Evolutionary conservation across 352 stramenopile genomes (phyloP).

Genomic region (Thalassiosira mediterranea): DNA sequence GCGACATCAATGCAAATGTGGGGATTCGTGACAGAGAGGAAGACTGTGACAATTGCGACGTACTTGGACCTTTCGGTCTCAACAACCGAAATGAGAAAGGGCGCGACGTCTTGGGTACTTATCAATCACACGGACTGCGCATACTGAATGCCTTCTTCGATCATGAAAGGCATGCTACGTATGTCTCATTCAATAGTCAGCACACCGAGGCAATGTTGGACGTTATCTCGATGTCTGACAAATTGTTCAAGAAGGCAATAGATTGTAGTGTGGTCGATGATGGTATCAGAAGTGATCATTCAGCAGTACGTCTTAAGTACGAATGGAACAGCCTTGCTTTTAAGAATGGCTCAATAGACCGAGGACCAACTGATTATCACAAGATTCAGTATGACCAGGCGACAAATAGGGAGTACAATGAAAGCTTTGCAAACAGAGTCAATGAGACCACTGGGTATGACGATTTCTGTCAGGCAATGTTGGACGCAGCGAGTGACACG

Average conservation of each 20-base stretch:
- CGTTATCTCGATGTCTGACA: background rate
- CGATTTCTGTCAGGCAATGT: background rate
- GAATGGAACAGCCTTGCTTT: too few species aligned
- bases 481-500: background rate
- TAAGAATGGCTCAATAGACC: background rate
- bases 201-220: constrained; percentile 2
- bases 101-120: background rate
- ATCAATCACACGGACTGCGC: constrained; percentile 1
- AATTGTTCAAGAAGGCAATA: background rate
- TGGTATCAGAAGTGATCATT: background rate
- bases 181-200: constrained; percentile 7
- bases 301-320: background rate
- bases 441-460: constrained; percentile 1
- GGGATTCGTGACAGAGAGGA: too few species aligned
- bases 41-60: too few species aligned
- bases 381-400: background rate
- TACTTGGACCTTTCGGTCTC: constrained; percentile 4
- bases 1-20: too few species aligned
- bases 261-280: background rate
- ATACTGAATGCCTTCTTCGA: constrained; percentile 8
- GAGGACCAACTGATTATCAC: background rate
- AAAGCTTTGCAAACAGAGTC: background rate
- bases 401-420: background rate
- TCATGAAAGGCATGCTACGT: background rate
- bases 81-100: constrained; percentile 5